Evolutionary conservation across 2,329 filamentous ascomycete species (phyloP).

Genomic region (Fusarium avenaceum): DNA sequence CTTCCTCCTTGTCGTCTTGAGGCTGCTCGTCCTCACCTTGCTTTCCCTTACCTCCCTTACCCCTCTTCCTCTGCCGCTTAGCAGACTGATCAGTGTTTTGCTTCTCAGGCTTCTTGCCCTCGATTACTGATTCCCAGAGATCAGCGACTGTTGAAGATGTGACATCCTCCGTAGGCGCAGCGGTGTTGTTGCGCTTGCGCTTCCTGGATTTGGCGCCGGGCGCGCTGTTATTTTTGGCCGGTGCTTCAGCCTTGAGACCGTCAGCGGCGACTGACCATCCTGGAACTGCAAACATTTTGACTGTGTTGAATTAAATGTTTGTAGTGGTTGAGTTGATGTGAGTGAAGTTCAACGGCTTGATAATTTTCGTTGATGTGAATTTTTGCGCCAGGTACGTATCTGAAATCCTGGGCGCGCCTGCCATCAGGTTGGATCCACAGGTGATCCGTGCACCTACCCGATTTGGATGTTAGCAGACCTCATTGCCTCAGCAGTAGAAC

Average conservation of each 20-base stretch:
- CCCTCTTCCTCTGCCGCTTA: slow-evolving; percentile 54
- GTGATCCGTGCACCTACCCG: slow-evolving; percentile 21
- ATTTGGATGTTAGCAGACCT: slow-evolving; percentile 9
- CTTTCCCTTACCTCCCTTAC: slow-evolving; percentile 52
- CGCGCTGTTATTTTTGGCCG: slow-evolving; percentile 50
- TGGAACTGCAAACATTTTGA: slow-evolving; percentile 87
- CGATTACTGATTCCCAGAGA: slow-evolving; percentile 84
- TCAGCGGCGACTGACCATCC: slow-evolving; percentile 88
- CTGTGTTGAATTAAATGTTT: slow-evolving; percentile 6
- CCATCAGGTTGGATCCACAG: slow-evolving; percentile 2
- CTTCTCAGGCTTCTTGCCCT: slow-evolving; percentile 66
- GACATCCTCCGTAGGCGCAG: slow-evolving; percentile 60
- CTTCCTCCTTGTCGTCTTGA: slow-evolving; percentile 20
- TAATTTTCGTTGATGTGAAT: slow-evolving; percentile 32
- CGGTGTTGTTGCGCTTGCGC: slow-evolving; percentile 62
- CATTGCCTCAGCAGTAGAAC: not conserved
- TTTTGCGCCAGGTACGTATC: slow-evolving; percentile 36
- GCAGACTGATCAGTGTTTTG: slow-evolving; percentile 48
- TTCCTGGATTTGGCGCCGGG: slow-evolving; percentile 67
- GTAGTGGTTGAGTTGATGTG: slow-evolving; percentile 27
- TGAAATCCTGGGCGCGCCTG: not conserved
- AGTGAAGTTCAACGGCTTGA: slow-evolving; percentile 17
- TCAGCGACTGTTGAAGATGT: slow-evolving; percentile 79
- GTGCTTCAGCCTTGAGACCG: slow-evolving; percentile 77
- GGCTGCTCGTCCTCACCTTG: slow-evolving; percentile 44